Evolutionary conservation across 1,284 basidiomycete species (phyloP), one percentile per base, ranked within the genome.

Genomic region (Ceratobasidium theobromae): DNA sequence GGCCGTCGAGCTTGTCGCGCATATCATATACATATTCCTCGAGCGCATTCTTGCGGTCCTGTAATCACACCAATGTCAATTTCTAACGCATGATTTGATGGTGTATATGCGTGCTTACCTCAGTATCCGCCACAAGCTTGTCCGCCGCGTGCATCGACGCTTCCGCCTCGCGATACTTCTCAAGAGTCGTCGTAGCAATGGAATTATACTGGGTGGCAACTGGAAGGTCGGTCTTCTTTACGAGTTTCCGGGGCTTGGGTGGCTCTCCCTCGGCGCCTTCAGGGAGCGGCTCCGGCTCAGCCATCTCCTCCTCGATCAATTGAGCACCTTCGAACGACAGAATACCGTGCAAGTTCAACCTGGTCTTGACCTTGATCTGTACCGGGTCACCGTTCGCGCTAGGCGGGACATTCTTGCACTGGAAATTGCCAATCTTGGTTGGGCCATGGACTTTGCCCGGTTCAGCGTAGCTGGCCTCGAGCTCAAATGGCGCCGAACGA

Each of bases 1-100:
- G 85, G 67, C 89, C 90, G 38, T 97, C 94, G 68, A 98, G 85
- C 80, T 96, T 97, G 77, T 86, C 81, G 60, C 94, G 90, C 72
- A 84, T 93, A 76, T 98, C 93, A 79, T 97, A 97, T 70, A 97
- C 89, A 80, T 95, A 97, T 80, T 97, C 95, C 79, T 98, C 95
- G 25, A 98, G 86, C 14, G 94, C 93, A 76, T 98, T 97, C 82
- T 96, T 98, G 76, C 91, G 87, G 77, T 97, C 91, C 91, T 93
- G 68, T 46, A 69, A 48, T 62, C 9, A 14, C 53, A 40, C 35
- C 8, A 53, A 43, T 41, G 41, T 54, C 68, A 48, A 30, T 30
- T 48, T 32, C 2, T 18, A 23, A 32, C 6, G 3, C 14, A 6
- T 4, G 48, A 32, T n/a, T n/a, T n/a, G n/a, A n/a, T n/a, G 16